Percentiles rank a stretch among this genome's conserved stretches.
Evolutionary conservation across 2,329 filamentous ascomycete genomes (phyloP).

Genomic region (Penicillium sp.): DNA sequence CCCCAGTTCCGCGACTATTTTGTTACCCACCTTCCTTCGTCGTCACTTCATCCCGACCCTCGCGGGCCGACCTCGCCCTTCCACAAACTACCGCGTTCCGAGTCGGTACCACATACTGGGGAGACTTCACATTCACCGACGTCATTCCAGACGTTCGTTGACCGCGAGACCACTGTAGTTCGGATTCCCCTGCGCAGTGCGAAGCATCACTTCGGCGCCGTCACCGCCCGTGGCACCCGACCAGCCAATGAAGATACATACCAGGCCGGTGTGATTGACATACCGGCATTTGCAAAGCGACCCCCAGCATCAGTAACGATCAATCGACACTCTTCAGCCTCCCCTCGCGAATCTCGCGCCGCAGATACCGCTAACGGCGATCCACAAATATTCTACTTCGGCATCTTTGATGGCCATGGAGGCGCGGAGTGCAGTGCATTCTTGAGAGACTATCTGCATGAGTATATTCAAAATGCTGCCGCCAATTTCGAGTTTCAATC

Average conservation of each 20-base stretch:
- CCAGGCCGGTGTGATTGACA: constrained; percentile 88
- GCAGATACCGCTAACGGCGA: constrained; percentile 81
- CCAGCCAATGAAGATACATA: constrained; percentile 92
- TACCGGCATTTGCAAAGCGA: constrained; percentile 88
- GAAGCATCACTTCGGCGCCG: constrained; percentile 92
- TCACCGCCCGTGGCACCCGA: constrained; percentile 75
- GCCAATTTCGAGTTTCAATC: constrained; percentile 74
- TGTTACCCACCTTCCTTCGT: constrained; percentile 90
- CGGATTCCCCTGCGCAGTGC: constrained; percentile 90
- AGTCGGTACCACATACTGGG: constrained; percentile 74
- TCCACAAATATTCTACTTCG: constrained; percentile 97
- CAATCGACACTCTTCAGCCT: constrained; percentile 26
- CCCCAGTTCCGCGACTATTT: constrained; percentile 88
- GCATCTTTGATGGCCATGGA: constrained; percentile 93
- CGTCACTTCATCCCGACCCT: constrained; percentile 87
- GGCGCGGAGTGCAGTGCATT: constrained; percentile 87
- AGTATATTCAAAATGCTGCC: constrained; percentile 82
- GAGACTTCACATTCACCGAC: constrained; percentile 52
- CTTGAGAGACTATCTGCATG: constrained; percentile 77
- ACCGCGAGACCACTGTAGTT: constrained; percentile 85
- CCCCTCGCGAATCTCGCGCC: constrained; percentile 58
- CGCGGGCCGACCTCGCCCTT: constrained; percentile 63
- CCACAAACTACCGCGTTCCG: constrained; percentile 83
- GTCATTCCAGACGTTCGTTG: constrained; percentile 60
- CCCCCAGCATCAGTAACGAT: constrained; percentile 65